These are phyloP conservation scores for Colletotrichum navitas DNA, from an alignment of 2,329 filamentous ascomycete genomes.

Conservation along the genomic window DNA sequence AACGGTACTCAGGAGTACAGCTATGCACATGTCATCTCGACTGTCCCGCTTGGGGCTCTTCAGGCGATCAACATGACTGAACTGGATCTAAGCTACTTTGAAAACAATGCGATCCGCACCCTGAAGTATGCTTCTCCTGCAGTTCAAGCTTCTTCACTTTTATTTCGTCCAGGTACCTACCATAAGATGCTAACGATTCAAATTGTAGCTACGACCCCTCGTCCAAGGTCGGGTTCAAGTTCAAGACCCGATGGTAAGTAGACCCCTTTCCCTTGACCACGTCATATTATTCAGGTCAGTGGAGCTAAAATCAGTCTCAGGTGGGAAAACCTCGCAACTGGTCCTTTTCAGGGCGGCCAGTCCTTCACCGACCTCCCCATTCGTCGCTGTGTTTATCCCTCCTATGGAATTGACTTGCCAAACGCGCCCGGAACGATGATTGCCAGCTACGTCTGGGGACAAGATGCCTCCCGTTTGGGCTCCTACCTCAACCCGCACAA, in stretches of 20 bases:
- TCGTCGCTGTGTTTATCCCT: slow-evolving; percentile 51
- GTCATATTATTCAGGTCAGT: no score
- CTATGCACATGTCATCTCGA: slow-evolving; percentile 46
- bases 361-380: slow-evolving; percentile 50
- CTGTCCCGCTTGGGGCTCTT: slow-evolving; percentile 46
- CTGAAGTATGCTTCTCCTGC: slow-evolving; percentile 42
- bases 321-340: slow-evolving; percentile 45
- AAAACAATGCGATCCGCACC: slow-evolving; percentile 49
- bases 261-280: neutral
- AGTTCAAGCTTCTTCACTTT: neutral
- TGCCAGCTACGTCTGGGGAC: slow-evolving; percentile 46
- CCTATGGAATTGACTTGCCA: slow-evolving; percentile 46
- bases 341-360: slow-evolving; percentile 46
- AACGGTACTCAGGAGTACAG: slow-evolving; percentile 41
- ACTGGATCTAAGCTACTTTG: slow-evolving; percentile 46
- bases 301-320: neutral
- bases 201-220: slow-evolving; percentile 46
- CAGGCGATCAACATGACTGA: slow-evolving; percentile 47
- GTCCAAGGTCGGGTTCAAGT: slow-evolving; percentile 49
- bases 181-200: neutral
- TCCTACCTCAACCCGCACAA: slow-evolving; percentile 45
- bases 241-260: slow-evolving; percentile 47
- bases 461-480: slow-evolving; percentile 46
- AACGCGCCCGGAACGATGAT: slow-evolving; percentile 46
- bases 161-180: no score